Conservation (phyloP, 2,329 filamentous ascomycete species). For the Fusarium odoratissimum region DNA sequence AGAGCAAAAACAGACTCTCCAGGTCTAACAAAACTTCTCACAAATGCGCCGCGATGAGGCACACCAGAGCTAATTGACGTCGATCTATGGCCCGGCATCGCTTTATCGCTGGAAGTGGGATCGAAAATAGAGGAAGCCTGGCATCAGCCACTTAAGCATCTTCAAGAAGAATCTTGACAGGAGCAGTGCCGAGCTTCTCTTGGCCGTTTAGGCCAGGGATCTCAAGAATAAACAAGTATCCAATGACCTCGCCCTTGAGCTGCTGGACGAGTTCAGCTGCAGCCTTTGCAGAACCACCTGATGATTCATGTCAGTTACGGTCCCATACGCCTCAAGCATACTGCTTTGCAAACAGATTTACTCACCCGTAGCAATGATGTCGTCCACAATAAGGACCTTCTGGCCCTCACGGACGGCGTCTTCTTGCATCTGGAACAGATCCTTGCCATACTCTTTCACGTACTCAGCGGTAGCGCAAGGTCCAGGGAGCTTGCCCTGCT, state of each 20-base stretch:
- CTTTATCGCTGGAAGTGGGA: conserved; percentile 27
- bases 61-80: conserved; percentile 26
- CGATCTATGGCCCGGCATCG: conserved; percentile 27
- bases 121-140: conserved; percentile 27
- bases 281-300: conserved; percentile 91
- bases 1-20: conserved; percentile 28
- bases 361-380: conserved; percentile 98
- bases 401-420: conserved; percentile 87
- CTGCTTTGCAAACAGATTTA: conserved; percentile 32
- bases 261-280: conserved; percentile 88
- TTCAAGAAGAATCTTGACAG: conserved; percentile 84
- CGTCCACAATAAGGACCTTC: conserved; percentile 93
- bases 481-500: conserved; percentile 95
- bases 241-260: conserved; percentile 85
- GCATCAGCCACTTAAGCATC: conserved; percentile 44
- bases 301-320: conserved; percentile 32
- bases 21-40: conserved; percentile 31
- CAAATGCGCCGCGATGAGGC: conserved; percentile 20
- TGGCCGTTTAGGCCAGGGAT: conserved; percentile 92
- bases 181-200: conserved; percentile 82
- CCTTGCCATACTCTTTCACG: conserved; percentile 95
- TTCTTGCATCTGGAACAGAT: conserved; percentile 95
- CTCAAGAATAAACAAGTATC: conserved; percentile 95
- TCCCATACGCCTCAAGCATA: conserved; percentile 2
- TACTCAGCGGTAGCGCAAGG: conserved; percentile 86